These are phyloP conservation scores for Diutina mesorugosa DNA, from an alignment of 1,139 yeast genomes.

Conservation along the genomic window DNA sequence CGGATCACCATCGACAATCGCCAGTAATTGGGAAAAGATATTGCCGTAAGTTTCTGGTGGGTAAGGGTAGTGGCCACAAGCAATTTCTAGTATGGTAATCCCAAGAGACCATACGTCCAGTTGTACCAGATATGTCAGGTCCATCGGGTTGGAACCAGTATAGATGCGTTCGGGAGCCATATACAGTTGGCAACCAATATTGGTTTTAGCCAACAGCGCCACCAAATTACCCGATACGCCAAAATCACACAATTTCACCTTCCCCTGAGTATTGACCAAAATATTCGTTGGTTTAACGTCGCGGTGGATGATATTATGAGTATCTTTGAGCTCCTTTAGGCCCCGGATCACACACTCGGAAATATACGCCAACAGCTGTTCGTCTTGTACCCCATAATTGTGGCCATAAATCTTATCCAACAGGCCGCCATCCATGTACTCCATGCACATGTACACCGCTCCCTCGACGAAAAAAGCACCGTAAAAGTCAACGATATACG, in stretches of 20 bases:
- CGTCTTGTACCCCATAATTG: slow-evolving; percentile 61
- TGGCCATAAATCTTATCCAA: slow-evolving; percentile 75
- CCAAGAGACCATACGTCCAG: slow-evolving; percentile 97
- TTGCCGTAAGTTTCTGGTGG: slow-evolving; percentile 89
- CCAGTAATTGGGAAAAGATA: slow-evolving; percentile 85
- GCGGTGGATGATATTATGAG: slow-evolving; percentile 87
- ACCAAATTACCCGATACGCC: slow-evolving; percentile 95
- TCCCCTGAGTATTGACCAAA: slow-evolving; percentile 66
- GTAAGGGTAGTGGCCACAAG: slow-evolving; percentile 87
- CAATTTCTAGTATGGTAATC: slow-evolving; percentile 74
- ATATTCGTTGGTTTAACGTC: slow-evolving; percentile 97
- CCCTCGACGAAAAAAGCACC: slow-evolving; percentile 98
- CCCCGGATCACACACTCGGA: slow-evolving; percentile 78
- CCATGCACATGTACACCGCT: slow-evolving; percentile 97
- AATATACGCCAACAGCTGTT: slow-evolving; percentile 61
- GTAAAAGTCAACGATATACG: slow-evolving; percentile 86
- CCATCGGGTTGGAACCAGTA: slow-evolving; percentile 36
- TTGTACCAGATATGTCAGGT: slow-evolving; percentile 79
- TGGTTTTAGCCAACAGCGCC: slow-evolving; percentile 90
- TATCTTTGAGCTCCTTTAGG: slow-evolving; percentile 67
- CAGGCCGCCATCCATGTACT: slow-evolving; percentile 96
- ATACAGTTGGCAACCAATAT: slow-evolving; percentile 95
- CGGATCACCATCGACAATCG: slow-evolving; percentile 94
- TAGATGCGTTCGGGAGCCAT: slow-evolving; percentile 98
- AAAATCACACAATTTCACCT: slow-evolving; percentile 87